Conservation (phyloP, 2,329 filamentous ascomycete genomes). For the Chaetomiaceae sp. region DNA sequence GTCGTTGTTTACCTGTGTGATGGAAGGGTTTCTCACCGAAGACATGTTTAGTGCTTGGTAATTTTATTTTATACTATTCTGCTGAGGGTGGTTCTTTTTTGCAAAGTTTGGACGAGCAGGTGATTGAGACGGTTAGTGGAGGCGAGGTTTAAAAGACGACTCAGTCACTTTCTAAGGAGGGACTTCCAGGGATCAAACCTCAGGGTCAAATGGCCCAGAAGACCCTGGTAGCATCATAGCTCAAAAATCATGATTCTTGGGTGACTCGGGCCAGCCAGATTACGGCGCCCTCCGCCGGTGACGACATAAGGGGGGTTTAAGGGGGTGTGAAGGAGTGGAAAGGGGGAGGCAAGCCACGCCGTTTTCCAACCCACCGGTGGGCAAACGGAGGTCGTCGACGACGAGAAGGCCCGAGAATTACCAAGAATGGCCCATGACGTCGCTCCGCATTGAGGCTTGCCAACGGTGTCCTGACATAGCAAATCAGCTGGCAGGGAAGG, state of each 20-base stretch:
- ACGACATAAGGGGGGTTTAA: conserved; percentile 19
- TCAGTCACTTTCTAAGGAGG: background rate
- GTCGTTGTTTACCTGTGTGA: background rate
- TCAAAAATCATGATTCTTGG: conserved; percentile 23
- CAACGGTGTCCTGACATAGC: too few relatives aligned
- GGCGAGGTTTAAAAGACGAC: conserved; percentile 15
- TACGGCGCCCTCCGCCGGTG: conserved; percentile 11
- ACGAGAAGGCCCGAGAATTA: too few relatives aligned
- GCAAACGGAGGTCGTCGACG: too few relatives aligned
- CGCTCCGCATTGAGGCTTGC: too few relatives aligned
- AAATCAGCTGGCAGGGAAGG: too few relatives aligned
- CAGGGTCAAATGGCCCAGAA: background rate
- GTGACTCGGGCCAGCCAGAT: background rate
- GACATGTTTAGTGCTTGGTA: conserved; percentile 15
- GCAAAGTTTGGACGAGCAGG: conserved; percentile 12
- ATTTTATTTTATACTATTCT: too few relatives aligned
- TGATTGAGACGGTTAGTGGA: conserved; percentile 4
- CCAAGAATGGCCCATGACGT: too few relatives aligned
- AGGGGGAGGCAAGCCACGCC: too few relatives aligned
- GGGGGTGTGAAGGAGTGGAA: too few relatives aligned
- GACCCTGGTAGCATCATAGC: conserved; percentile 25
- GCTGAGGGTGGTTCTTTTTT: background rate
- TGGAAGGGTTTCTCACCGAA: conserved; percentile 17
- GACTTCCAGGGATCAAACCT: conserved; percentile 7
- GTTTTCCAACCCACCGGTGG: too few relatives aligned